Evolutionary conservation across 192 early-diverging fungal genomes (phyloP), one percentile per base, ranked within the genome.

Genomic region (Umbelopsis ramanniana): DNA sequence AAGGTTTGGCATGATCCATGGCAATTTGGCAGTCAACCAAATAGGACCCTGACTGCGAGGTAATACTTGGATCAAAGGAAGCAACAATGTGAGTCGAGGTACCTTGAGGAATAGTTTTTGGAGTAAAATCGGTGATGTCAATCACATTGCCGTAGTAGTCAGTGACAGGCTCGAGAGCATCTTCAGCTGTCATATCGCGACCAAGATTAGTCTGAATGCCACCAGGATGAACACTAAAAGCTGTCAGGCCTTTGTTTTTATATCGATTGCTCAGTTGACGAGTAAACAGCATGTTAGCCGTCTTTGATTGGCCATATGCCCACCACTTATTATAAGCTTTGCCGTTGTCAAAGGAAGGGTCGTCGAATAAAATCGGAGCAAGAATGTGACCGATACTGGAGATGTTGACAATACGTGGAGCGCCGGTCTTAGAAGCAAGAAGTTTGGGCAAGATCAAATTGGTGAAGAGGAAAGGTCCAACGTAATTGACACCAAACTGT

Each of bases 401-500:
- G 11, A 78, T 55, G 1, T 84, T 68, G 0, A 77, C 55, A 22
- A 86, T 74, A 3, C 82, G 45, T 10, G 80, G 81, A 0, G 74
- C 66, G 19, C 77, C 74, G 22, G 47, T 50, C 17, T 50, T 76
- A 0, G 45, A 45, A 35, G 76, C 74, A 50, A 78, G 77, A 17
- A 46, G 10, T 17, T 78, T 73, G 10, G 79, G 52, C 21, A 86
- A 72, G 0, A 77, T 63, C 57, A 63, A 68, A 0, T 37, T 73
- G 17, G 78, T 84, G 45, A 86, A 74, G 2, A 69, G 73, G 70
- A 80, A 81, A 24, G 83, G 84, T 38, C 82, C 90, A 43, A 93
- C 63, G 52, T 91, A 87, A 81, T 93, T 93, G 19, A 84, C 87
- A 8, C 82, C 82, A 46, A 90, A 87, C 70, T 91, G 90, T 57